Evolutionary conservation across 73 alveolate genomes (phyloP).

Genomic region (Paramecium tetraurelia): DNA sequence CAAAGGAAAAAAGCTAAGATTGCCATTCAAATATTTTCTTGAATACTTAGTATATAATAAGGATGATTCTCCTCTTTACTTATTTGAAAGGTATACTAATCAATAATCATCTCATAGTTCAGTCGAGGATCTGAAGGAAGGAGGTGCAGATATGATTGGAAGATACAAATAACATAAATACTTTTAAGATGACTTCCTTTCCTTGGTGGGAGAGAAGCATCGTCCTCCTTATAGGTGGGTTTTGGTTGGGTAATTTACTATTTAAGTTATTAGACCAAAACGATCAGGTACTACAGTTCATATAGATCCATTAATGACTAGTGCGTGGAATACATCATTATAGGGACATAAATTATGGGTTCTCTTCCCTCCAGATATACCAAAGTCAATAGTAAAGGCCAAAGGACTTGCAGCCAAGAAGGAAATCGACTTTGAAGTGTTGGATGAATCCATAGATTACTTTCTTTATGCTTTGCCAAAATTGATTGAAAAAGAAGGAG

Average conservation of each 20-base stretch:
- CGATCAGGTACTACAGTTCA: conserved; percentile 87
- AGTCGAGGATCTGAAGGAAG: conserved; percentile 71
- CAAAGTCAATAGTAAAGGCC: conserved; percentile 54
- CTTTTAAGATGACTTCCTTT: conserved; percentile 71
- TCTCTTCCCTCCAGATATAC: conserved; percentile 72
- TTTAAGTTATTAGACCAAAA: conserved; percentile 60
- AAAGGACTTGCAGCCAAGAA: conserved; percentile 69
- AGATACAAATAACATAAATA: conserved; percentile 75
- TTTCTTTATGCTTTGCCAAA: conserved; percentile 74
- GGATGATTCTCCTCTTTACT: conserved; percentile 83
- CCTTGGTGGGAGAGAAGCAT: conserved; percentile 62
- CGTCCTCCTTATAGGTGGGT: conserved; percentile 92
- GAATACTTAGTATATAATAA: conserved; percentile 75
- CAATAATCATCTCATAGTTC: not conserved
- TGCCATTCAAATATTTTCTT: conserved; percentile 71
- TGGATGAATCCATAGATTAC: conserved; percentile 83
- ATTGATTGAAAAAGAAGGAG: conserved; percentile 52
- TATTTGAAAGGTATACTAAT: conserved; percentile 67
- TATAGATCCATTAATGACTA: conserved; percentile 77
- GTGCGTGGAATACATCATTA: conserved; percentile 86
- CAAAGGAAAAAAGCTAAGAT: conserved; percentile 78
- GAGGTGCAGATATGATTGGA: conserved; percentile 65
- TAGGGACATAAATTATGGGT: conserved; percentile 83
- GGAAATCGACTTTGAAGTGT: conserved; percentile 65
- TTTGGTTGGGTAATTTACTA: conserved; percentile 67